Percentiles rank a stretch among this genome's conserved stretches.
Conservation (phyloP, 192 early-diverging fungal species). For the Backusella morwellensis region DNA sequence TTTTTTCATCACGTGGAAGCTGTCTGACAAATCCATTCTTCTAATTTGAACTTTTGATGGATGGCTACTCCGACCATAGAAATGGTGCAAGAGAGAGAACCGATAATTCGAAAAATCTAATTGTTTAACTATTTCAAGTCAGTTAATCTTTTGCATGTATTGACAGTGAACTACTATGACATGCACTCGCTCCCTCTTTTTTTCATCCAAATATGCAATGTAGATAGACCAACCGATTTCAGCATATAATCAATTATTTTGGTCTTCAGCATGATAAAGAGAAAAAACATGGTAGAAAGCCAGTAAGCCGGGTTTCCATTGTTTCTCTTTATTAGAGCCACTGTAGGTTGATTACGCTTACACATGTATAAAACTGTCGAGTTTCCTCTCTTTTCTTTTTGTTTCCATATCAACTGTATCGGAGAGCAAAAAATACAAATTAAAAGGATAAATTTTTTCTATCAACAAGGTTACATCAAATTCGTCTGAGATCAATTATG, state of each 20-base stretch:
- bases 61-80: not conserved
- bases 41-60: not conserved
- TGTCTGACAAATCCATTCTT: not conserved
- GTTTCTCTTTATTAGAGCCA: not conserved
- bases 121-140: not conserved
- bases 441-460: not conserved
- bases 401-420: not conserved
- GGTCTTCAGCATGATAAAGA: not conserved
- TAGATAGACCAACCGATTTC: not conserved
- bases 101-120: not conserved
- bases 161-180: not conserved
- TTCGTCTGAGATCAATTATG: not conserved
- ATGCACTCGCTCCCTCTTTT: not conserved
- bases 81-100: not conserved
- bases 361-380: not conserved
- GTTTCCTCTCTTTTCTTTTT: not conserved
- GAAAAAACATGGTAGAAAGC: not conserved
- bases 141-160: not conserved
- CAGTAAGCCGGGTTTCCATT: not conserved
- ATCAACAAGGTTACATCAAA: not conserved
- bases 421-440: not conserved
- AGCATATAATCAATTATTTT: not conserved
- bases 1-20: not conserved
- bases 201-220: not conserved
- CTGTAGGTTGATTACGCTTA: not conserved